A percentile compares a stretch with the other conserved stretches of the same genome.
These are phyloP conservation scores for Oryza glaberrima DNA, from an alignment of 176 grass and related monocot species.

Conservation along the genomic window DNA sequence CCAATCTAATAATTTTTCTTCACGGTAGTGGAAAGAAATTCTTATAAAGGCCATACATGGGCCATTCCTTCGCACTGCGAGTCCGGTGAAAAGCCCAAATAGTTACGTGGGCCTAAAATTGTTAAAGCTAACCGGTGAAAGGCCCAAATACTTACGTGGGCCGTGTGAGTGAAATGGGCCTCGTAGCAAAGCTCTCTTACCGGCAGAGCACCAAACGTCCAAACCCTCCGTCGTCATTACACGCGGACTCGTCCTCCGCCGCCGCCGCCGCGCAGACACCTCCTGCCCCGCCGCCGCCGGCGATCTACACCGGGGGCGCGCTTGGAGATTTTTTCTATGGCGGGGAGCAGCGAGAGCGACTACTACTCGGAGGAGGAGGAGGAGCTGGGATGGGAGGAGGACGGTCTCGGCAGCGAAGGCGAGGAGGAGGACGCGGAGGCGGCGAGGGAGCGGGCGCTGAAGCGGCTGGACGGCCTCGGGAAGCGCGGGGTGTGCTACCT, in stretches of 20 bases:
- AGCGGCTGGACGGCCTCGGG: conserved; percentile 32
- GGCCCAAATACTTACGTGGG: too few species aligned
- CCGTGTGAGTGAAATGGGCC: too few species aligned
- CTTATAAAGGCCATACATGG: too few species aligned
- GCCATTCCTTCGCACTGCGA: too few species aligned
- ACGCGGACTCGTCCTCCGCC: not conserved
- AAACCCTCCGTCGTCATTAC: not conserved
- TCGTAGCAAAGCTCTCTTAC: too few species aligned
- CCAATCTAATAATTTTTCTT: too few species aligned
- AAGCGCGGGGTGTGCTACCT: conserved; percentile 89
- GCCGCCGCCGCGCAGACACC: not conserved
- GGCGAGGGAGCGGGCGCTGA: conserved; percentile 43
- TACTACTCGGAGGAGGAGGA: conserved; percentile 42
- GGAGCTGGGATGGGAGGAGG: not conserved
- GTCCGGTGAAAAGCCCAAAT: too few species aligned
- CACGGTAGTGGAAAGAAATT: too few species aligned
- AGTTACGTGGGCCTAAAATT: too few species aligned
- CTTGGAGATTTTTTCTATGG: conserved; percentile 10
- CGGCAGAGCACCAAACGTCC: too few species aligned
- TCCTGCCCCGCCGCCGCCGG: too few species aligned
- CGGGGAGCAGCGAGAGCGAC: conserved; percentile 26
- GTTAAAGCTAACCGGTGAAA: too few species aligned
- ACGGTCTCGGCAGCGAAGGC: conserved; percentile 25
- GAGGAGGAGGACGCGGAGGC: not conserved
- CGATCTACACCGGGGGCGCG: not conserved